Conservation (phyloP, 208 protist genomes). For the Wallacemonas sp. region DNA sequence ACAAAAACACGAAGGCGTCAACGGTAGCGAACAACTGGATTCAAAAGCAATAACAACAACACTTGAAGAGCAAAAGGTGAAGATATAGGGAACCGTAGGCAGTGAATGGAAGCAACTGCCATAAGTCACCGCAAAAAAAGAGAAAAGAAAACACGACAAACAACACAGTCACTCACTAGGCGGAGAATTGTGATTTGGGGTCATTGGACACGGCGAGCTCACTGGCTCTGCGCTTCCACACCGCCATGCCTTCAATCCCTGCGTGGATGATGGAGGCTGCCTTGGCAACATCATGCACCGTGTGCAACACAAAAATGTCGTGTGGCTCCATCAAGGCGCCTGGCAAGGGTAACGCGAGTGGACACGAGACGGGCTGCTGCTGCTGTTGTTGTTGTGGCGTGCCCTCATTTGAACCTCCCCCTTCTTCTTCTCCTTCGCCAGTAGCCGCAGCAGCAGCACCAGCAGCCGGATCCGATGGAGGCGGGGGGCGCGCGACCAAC, state of each 20-base stretch:
- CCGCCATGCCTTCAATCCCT: constrained; percentile 36
- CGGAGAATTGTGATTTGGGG: too few relatives aligned
- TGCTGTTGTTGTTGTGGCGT: constrained; percentile 13
- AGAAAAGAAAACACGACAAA: constrained; percentile 7
- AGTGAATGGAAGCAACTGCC: too few relatives aligned
- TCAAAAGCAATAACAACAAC: too few relatives aligned
- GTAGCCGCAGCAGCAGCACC: background rate
- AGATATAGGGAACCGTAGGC: too few relatives aligned
- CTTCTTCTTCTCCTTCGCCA: background rate
- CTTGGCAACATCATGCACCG: constrained; percentile 24
- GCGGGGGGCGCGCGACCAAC: too few relatives aligned
- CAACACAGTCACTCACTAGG: background rate
- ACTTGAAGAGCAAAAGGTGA: too few relatives aligned
- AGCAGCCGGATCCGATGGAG: background rate
- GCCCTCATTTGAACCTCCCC: background rate
- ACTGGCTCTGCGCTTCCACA: constrained; percentile 24
- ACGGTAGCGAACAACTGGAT: too few relatives aligned
- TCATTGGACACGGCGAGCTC: too few relatives aligned
- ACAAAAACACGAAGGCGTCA: too few relatives aligned
- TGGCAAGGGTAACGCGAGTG: background rate
- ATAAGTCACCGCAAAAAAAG: too few relatives aligned
- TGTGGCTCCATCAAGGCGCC: constrained; percentile 35
- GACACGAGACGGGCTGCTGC: background rate
- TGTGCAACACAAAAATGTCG: constrained; percentile 36
- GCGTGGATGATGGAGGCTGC: constrained; percentile 35